Percentiles rank a stretch among this genome's conserved stretches.
Conservation (phyloP, 495 filamentous ascomycete species). For the Podospora pseudocomata region DNA sequence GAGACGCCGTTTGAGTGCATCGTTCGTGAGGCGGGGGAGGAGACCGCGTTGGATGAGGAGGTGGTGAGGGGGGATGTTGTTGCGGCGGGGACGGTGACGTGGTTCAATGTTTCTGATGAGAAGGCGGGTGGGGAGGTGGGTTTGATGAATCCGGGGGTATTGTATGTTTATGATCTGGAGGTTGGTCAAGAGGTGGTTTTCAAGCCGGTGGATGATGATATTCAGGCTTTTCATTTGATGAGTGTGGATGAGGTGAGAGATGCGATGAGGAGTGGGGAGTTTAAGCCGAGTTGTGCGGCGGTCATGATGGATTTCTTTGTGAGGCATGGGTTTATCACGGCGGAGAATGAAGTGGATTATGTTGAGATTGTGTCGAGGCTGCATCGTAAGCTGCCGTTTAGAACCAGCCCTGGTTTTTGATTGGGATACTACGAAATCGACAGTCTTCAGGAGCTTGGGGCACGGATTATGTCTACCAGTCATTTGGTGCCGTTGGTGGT, state of each 20-base stretch:
- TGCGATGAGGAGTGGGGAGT: slow-evolving; percentile 44
- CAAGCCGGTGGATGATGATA: slow-evolving; percentile 50
- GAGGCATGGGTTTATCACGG: slow-evolving; percentile 49
- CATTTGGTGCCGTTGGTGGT: no score
- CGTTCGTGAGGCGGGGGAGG: slow-evolving; percentile 53
- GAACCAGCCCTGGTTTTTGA: not conserved
- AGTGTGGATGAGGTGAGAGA: slow-evolving; percentile 43
- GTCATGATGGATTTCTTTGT: slow-evolving; percentile 55
- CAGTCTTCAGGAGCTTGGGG: no score
- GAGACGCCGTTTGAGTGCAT: slow-evolving; percentile 46
- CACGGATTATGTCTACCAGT: no score
- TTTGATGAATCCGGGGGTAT: slow-evolving; percentile 41
- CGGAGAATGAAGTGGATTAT: slow-evolving; percentile 49
- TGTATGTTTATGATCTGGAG: slow-evolving; percentile 53
- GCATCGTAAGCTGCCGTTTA: slow-evolving; percentile 44
- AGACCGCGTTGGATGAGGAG: slow-evolving; percentile 44
- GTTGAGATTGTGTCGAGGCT: slow-evolving; percentile 47
- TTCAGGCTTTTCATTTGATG: slow-evolving; percentile 49
- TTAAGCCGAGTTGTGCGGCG: slow-evolving; percentile 52
- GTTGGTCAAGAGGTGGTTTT: slow-evolving; percentile 37
- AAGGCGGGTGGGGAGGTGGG: slow-evolving; percentile 51
- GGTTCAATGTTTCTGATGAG: slow-evolving; percentile 34
- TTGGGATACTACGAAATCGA: no score
- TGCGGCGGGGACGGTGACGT: slow-evolving; percentile 40
- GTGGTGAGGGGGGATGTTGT: slow-evolving; percentile 30